These are phyloP conservation scores for Auricularia sp. DNA, from an alignment of 768 basidiomycete species.

Conservation along the genomic window DNA sequence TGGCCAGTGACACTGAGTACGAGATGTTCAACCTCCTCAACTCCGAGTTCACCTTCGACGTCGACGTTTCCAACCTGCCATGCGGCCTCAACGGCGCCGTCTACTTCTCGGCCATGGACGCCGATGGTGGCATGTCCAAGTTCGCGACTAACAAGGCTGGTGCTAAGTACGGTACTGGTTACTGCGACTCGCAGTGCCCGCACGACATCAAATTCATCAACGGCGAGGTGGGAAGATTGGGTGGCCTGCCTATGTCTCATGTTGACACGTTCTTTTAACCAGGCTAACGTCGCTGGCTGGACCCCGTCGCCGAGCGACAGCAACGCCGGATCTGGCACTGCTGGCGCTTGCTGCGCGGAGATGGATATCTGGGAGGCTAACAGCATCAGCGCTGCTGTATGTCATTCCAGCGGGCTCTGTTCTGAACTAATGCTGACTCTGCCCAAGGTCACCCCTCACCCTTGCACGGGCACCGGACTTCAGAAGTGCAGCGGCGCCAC, in stretches of 20 bases:
- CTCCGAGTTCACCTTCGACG: constrained; percentile 51
- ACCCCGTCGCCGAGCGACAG: constrained; percentile 24
- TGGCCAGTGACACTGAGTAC: constrained; percentile 36
- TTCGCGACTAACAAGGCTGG: constrained; percentile 38
- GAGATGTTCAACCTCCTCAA: constrained; percentile 42
- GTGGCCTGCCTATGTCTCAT: background rate
- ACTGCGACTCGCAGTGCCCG: constrained; percentile 58
- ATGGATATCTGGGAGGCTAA: constrained; percentile 58
- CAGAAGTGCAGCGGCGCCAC: constrained; percentile 33
- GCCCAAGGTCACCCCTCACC: constrained; percentile 35
- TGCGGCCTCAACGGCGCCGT: constrained; percentile 54
- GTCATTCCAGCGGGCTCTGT: background rate
- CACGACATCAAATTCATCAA: constrained; percentile 52
- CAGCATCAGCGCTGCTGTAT: constrained; percentile 33
- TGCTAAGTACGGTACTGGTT: constrained; percentile 19
- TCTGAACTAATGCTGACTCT: background rate
- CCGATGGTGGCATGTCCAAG: constrained; percentile 41
- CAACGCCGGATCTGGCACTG: constrained; percentile 37
- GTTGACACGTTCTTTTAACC: constrained; percentile 12
- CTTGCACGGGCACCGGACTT: constrained; percentile 33
- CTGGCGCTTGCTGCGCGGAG: constrained; percentile 46
- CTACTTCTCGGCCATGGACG: constrained; percentile 53
- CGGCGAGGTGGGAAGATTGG: constrained; percentile 32
- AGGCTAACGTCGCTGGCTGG: constrained; percentile 44
- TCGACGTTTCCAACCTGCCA: constrained; percentile 46